phyloP scores from a whole-genome alignment of 495 filamentous ascomycete species.

The Aspergillus homomorphus region DNA sequence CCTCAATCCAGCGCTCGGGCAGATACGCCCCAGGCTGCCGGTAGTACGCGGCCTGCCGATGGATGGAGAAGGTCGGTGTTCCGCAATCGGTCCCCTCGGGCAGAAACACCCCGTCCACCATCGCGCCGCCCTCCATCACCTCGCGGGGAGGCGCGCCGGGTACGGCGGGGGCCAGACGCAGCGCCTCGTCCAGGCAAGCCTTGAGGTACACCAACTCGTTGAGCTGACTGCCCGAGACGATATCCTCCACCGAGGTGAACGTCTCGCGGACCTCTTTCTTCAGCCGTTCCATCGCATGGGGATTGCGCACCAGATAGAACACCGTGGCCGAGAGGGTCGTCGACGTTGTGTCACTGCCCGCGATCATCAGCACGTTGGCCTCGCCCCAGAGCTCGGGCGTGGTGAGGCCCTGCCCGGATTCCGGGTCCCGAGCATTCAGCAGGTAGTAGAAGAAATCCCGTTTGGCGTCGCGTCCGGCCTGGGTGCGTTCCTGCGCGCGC shows the following conservation, averaged over 20 bases:
- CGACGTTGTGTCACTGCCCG: conserved; percentile 58
- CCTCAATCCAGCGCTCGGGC: conserved; percentile 56
- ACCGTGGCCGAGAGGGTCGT: conserved; percentile 56
- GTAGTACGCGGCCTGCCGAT: conserved; percentile 55
- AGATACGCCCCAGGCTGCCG: conserved; percentile 45
- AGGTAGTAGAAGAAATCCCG: conserved; percentile 64
- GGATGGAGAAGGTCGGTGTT: conserved; percentile 52
- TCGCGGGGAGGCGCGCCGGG: conserved; percentile 55
- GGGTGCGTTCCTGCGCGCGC: conserved; percentile 47
- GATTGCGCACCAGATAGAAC: conserved; percentile 60
- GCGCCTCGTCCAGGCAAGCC: conserved; percentile 62
- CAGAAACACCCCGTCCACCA: conserved; percentile 51
- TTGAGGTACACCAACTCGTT: conserved; percentile 52
- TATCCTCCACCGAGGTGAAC: conserved; percentile 54
- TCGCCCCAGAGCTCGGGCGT: conserved; percentile 69
- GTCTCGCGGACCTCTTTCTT: conserved; percentile 49
- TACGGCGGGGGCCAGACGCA: conserved; percentile 62
- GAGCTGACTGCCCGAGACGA: conserved; percentile 48
- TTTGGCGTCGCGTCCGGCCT: conserved; percentile 52
- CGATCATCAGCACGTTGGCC: conserved; percentile 59
- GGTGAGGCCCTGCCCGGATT: conserved; percentile 61
- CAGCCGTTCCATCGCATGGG: conserved; percentile 40
- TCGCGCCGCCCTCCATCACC: conserved; percentile 52
- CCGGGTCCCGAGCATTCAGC: conserved; percentile 54
- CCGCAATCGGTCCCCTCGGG: conserved; percentile 53